A percentile compares a stretch with the other conserved stretches of the same genome.
Conservation (phyloP, 2,329 filamentous ascomycete species). For the Dactylellina leptospora region DNA sequence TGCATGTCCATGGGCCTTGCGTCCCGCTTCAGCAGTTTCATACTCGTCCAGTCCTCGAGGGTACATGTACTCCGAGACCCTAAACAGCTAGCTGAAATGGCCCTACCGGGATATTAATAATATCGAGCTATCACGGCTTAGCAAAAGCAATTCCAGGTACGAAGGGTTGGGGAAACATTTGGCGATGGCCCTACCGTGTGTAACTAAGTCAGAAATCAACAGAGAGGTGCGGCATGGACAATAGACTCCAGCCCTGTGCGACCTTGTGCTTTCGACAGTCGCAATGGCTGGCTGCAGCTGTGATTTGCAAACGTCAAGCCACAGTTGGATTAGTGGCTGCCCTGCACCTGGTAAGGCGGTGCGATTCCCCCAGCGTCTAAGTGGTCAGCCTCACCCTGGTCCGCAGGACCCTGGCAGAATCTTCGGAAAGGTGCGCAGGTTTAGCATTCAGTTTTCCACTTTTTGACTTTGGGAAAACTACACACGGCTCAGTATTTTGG, state of each 20-base stretch:
- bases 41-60: neutral
- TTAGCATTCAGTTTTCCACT: conserved; percentile 23
- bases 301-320: conserved; percentile 30
- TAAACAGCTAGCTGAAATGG: conserved; percentile 20
- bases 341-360: conserved; percentile 38
- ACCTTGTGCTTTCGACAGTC: conserved; percentile 12
- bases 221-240: no score
- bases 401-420: neutral
- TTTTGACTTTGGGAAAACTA: neutral
- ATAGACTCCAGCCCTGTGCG: conserved; percentile 19
- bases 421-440: conserved; percentile 34
- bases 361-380: conserved; percentile 5
- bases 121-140: neutral
- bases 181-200: neutral
- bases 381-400: conserved; percentile 41
- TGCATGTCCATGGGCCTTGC: conserved; percentile 21
- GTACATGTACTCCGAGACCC: neutral
- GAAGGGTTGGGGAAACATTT: conserved; percentile 9
- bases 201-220: no score
- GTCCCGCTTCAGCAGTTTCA: neutral
- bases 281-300: conserved; percentile 27
- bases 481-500: conserved; percentile 36
- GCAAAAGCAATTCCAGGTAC: conserved; percentile 7
- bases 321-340: conserved; percentile 34
- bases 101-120: neutral